These are phyloP conservation scores for Gardenia jasminoides DNA, from an alignment of 257 asterid species.

Conservation along the genomic window DNA sequence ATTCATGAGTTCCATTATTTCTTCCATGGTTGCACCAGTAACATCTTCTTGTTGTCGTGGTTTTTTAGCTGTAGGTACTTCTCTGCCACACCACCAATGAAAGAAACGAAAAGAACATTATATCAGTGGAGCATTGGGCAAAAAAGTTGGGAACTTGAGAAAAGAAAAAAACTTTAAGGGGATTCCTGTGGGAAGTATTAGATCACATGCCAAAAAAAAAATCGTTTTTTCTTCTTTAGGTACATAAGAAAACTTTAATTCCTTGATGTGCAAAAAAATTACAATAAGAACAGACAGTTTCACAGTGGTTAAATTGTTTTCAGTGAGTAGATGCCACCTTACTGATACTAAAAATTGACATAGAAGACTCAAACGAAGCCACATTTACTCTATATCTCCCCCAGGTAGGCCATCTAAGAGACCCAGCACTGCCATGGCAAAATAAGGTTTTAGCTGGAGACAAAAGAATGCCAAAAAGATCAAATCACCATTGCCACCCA, in stretches of 20 bases:
- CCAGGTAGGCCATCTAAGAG: too few species aligned
- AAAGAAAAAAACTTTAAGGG: too few species aligned
- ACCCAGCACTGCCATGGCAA: too few species aligned
- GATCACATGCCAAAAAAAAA: neutral
- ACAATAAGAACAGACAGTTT: neutral
- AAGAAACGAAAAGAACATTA: neutral
- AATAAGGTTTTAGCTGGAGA: too few species aligned
- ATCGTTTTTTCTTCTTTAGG: too few species aligned
- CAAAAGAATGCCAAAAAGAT: too few species aligned
- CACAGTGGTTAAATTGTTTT: neutral
- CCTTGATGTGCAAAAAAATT: too few species aligned
- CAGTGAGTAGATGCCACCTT: neutral
- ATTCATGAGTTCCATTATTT: slow-evolving; percentile 73
- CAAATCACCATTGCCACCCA: too few species aligned
- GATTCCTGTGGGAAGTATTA: neutral
- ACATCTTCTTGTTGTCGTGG: slow-evolving; percentile 53
- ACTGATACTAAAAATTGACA: neutral
- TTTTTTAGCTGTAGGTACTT: slow-evolving; percentile 54
- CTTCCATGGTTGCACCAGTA: slow-evolving; percentile 58
- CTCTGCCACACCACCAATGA: slow-evolving; percentile 32
- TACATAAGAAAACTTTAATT: neutral
- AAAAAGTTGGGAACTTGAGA: neutral
- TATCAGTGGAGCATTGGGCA: neutral
- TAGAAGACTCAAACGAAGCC: too few species aligned
- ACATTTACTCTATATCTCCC: too few species aligned